phyloP scores from a whole-genome alignment of 192 early-diverging fungal genomes.

The Geranomyces variabilis region DNA sequence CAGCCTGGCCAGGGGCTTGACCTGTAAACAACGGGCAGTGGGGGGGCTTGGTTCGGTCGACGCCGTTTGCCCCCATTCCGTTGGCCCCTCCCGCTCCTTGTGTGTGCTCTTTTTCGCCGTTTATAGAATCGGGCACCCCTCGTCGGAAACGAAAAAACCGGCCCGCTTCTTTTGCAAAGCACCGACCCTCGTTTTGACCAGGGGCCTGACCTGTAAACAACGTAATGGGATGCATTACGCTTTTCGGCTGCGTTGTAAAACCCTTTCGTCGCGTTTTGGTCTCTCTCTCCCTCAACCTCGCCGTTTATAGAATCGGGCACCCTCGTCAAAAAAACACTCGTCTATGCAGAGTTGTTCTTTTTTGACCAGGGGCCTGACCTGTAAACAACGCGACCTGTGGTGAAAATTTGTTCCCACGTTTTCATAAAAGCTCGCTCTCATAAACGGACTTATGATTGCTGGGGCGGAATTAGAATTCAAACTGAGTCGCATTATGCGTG shows the following conservation, averaged over 20 bases:
- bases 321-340: conserved; percentile 7
- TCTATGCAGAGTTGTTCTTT: not conserved
- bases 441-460: too few species aligned
- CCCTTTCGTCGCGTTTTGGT: too few species aligned
- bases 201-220: conserved; percentile 14
- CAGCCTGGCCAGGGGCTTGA: conserved; percentile 1
- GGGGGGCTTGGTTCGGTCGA: not conserved
- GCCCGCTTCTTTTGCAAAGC: too few species aligned
- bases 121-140: conserved; percentile 14
- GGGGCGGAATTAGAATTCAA: too few species aligned
- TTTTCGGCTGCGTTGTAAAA: too few species aligned
- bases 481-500: too few species aligned
- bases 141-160: not conserved
- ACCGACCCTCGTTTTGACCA: too few species aligned
- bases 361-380: conserved; percentile 14
- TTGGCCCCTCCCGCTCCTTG: too few species aligned
- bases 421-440: not conserved
- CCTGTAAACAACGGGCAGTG: conserved; percentile 15
- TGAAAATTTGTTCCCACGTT: not conserved
- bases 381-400: not conserved
- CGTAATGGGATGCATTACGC: too few species aligned
- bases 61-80: not conserved
- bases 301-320: conserved; percentile 11
- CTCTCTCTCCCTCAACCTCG: not conserved
- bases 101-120: not conserved